Base-by-base conservation (phyloP, 768 basidiomycete genomes). In the Trametes sanguinea region DNA sequence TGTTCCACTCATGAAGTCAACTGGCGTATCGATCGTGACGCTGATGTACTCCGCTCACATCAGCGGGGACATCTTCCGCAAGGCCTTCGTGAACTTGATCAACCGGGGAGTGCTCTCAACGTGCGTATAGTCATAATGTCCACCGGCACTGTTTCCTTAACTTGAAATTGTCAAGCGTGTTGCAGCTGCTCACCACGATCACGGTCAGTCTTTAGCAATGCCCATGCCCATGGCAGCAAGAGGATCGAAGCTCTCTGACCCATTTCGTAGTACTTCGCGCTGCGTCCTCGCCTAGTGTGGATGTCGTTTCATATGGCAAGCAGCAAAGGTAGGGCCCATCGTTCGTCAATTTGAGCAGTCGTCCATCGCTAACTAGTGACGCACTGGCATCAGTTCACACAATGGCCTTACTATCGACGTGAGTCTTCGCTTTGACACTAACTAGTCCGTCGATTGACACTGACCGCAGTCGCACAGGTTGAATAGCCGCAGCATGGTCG, bases 241-340 rank as follows among this genome's bases (percentile, higher is more conserved):
- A 5, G 16, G 16, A 16, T 6, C 35, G 6, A 11, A 37, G 35
- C 35, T 37, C 35, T 37, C 35, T 37, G 35, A 22, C 22, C 35
- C 10, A 14, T 40, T 33, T 45, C 32, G n/a, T 14, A 64, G 63
- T 64, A 60, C 55, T 64, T 60, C 50, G 54, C 50, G 4, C 10
- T 54, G 13, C 48, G 54, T 9, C 63, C 63, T 1, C 47, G 35
- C 6, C 29, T 60, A 13, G 48, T 60, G 16, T 64, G 63, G 63
- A 35, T 64, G 30, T 51, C 58, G 16, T 64, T 64, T 50, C 63
- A 60, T 35, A 39, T 60, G 42, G 48, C 58, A 6, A 56, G 58
- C 32, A 64, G 54, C 50, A 64, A 64, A 52, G 57, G 62, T 63
- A 3, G 30, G 35, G 57, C 44, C 10, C n/a, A 4, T 30, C 17